Conservation (phyloP, 2,329 filamentous ascomycete genomes). For the Stagonosporopsis vannaccii region DNA sequence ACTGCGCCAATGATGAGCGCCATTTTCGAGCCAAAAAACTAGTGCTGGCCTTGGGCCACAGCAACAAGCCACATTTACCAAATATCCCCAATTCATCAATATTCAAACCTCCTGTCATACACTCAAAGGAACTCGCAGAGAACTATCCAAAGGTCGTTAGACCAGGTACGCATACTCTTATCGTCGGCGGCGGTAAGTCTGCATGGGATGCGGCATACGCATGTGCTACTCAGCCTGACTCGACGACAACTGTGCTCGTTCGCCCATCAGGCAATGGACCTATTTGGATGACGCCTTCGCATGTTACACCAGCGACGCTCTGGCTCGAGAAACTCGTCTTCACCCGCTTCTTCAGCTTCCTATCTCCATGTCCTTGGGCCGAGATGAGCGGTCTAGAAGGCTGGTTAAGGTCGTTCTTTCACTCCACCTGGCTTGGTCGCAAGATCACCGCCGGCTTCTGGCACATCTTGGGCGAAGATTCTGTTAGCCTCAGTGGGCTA, state of each 20-base stretch:
- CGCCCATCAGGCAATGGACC: neutral
- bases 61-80: neutral
- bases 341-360: neutral
- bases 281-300: neutral
- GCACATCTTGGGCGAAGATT: neutral
- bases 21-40: neutral
- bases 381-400: neutral
- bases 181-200: neutral
- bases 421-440: neutral
- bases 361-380: neutral
- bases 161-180: neutral
- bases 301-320: neutral
- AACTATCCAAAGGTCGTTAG: neutral
- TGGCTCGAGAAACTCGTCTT: neutral
- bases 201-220: neutral
- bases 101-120: neutral
- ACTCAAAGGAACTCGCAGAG: neutral
- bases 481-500: neutral
- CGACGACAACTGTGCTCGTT: neutral
- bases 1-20: neutral
- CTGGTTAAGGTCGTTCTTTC: neutral
- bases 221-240: neutral
- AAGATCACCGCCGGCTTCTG: neutral
- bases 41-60: neutral
- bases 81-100: neutral